These are phyloP conservation scores for Arthroderma sp. DNA, from an alignment of 2,329 filamentous ascomycete genomes.

Conservation along the genomic window DNA sequence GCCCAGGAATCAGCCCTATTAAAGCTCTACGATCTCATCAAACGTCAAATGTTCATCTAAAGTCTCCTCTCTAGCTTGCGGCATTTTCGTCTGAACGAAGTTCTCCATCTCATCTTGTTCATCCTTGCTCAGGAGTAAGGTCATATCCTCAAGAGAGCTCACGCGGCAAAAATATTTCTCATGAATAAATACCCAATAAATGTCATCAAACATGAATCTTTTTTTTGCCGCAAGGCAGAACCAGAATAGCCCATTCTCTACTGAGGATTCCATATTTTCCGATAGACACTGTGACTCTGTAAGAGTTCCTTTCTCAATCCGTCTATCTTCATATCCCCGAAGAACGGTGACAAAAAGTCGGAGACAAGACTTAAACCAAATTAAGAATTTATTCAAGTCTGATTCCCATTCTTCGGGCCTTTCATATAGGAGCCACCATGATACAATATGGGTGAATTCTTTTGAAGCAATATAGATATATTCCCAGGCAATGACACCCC, in stretches of 20 bases:
- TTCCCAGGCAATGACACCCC: constrained; percentile 18
- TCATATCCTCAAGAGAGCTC: constrained; percentile 12
- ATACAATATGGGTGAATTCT: constrained; percentile 11
- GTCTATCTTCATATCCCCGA: constrained; percentile 10
- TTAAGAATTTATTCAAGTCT: constrained; percentile 14
- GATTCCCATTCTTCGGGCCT: constrained; percentile 11
- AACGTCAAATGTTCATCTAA: constrained; percentile 13
- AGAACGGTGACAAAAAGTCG: constrained; percentile 14
- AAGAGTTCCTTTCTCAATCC: background rate
- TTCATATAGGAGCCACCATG: constrained; percentile 13
- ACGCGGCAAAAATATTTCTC: constrained; percentile 15
- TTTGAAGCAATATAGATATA: constrained; percentile 13
- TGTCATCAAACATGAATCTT: constrained; percentile 18
- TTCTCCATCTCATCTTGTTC: constrained; percentile 13
- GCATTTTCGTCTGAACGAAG: constrained; percentile 16
- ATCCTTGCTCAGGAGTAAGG: constrained; percentile 13
- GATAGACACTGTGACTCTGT: constrained; percentile 13
- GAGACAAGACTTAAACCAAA: constrained; percentile 13
- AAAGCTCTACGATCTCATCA: constrained; percentile 11
- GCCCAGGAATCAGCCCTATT: background rate
- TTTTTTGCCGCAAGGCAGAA: constrained; percentile 16
- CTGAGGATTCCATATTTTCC: constrained; percentile 13
- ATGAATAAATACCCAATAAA: constrained; percentile 20
- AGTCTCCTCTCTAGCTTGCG: constrained; percentile 13
- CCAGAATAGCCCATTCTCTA: constrained; percentile 19